Base-by-base conservation (phyloP, 192 early-diverging fungal genomes). In the Backusella tuberculispora region DNA sequence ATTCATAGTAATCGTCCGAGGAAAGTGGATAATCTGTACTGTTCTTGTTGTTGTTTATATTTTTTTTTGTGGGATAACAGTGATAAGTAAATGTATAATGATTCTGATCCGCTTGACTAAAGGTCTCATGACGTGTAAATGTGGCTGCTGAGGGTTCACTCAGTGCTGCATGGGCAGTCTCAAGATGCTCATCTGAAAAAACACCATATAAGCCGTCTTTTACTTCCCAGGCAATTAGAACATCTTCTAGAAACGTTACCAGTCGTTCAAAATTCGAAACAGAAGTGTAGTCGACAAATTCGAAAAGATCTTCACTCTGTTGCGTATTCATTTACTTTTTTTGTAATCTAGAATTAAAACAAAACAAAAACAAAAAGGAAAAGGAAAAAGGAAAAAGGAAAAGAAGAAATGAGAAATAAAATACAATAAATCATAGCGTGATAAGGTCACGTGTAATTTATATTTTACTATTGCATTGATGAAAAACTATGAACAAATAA, bases 201-300 rank as follows among this genome's bases (percentile, higher is more conserved):
- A 68, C 47, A 4, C 89, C 89, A 64, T 76, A 69, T 8, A 80
- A 72, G 10, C 84, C 85, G 68, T 89, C 83, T 65, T 82, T 83
- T n/a, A 93, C 75, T 8, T 81, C 84, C 90, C 90, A 92, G 19
- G 80, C 67, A 48, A 74, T 76, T 24, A 93, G 81, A 42, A 82
- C 78, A 68, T 84, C 81, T 79, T 93, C 92, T 40, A 93, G 83
- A 7, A 85, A 77, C 43, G 87, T 90, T 10, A 89, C 82, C 48
- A 91, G 87, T 38, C 83, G 81, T 66, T 93, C 92, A 84, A 89
- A 91, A 46, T 85, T 81, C 38, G 90, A 90, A 12, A 91, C 88
- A 7, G 92, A 85, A 0, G 90, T 92, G 81, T 93, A 92, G 80
- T 92, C 90, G 5, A 92, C 87, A 69, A 93, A 87, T 76, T 93